Base-by-base conservation (phyloP, 2,329 filamentous ascomycete genomes). In the Epichloe scottii region DNA sequence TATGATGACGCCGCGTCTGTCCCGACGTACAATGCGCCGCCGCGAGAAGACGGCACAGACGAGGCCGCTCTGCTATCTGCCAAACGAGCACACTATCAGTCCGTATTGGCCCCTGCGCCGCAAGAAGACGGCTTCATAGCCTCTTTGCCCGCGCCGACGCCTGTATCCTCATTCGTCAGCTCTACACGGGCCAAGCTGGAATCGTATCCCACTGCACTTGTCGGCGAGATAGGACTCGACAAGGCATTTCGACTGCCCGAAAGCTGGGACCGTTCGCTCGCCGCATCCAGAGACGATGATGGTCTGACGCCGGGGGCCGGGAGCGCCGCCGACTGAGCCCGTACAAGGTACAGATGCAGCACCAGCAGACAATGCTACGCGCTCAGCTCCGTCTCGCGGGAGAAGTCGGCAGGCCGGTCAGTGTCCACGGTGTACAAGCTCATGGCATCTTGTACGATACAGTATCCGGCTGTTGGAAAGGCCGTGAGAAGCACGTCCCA, bases 171-270 rank as follows among this genome's bases (percentile, higher is more conserved):
- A 8, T 81, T 84, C 57, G 62, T 87, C 4, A 56, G 65, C 1
- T 71, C 81, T 55, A 84, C 82, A 0, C 73, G 74, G 10, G 55
- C 58, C 4, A 73, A 78, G 23, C 73, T 91, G 1, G 60, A 71
- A 15, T 66, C 70, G 3, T 74, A 83, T 49, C 84, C 82, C 2
- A 60, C 74, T 5, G 84, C 86, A 2, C 73, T 91, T 1, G 72
- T 93, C 2, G 87, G 87, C 17, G 87, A 93, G 66, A 76, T 90
- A 30, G 87, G 87, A 1, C 66, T 93, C 15, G 87, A 93, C 66
- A 86, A 84, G 58, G 78, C 78, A 10, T 91, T 90, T 60, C 81
- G 86, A 12, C 77, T 93, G 21, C 87, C 87, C 0, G 71, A 76
- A 56, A 67, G 74, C 15, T 81, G 75, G 77, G 67, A 72, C 2